Evolutionary conservation across 352 stramenopile species (phyloP).

Genomic region (Phytophthora nicotianae): DNA sequence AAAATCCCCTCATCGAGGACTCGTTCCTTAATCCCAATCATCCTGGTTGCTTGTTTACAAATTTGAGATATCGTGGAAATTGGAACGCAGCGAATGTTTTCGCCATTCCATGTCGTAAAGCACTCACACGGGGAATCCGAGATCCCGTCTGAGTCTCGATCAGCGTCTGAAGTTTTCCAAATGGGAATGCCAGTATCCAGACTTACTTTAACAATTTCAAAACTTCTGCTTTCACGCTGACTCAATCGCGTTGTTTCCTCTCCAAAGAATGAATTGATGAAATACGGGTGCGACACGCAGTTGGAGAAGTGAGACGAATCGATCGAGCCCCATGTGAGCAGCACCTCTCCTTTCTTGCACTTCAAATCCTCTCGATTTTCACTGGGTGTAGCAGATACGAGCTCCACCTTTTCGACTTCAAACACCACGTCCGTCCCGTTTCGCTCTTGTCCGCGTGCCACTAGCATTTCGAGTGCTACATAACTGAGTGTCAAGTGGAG

Average conservation of each 20-base stretch:
- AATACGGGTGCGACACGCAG: constrained; percentile 79
- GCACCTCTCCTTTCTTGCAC: constrained; percentile 36
- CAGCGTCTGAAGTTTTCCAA: constrained; percentile 59
- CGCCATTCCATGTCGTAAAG: constrained; percentile 44
- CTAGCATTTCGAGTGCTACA: constrained; percentile 52
- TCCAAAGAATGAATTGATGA: constrained; percentile 71
- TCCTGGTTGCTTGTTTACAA: constrained; percentile 36
- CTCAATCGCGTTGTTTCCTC: constrained; percentile 55
- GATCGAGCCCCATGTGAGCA: constrained; percentile 54
- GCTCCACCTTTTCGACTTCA: constrained; percentile 72
- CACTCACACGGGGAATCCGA: constrained; percentile 36
- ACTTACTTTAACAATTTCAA: constrained; percentile 75
- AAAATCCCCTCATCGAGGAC: constrained; percentile 51
- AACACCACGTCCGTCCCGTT: constrained; percentile 59
- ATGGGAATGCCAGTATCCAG: constrained; percentile 67
- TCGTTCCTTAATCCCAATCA: constrained; percentile 55
- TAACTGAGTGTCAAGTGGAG: constrained; percentile 59
- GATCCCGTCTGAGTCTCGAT: constrained; percentile 10
- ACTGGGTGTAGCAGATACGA: constrained; percentile 40
- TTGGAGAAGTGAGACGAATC: constrained; percentile 49
- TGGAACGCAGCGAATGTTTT: constrained; percentile 35
- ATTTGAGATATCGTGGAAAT: constrained; percentile 35
- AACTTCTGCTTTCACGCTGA: constrained; percentile 56
- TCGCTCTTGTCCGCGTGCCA: constrained; percentile 36
- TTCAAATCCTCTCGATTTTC: constrained; percentile 33